Percentiles rank a stretch among this genome's conserved stretches.
Evolutionary conservation across 208 protist species (phyloP).

Genomic region (Herpetomonas samuelpessoai): DNA sequence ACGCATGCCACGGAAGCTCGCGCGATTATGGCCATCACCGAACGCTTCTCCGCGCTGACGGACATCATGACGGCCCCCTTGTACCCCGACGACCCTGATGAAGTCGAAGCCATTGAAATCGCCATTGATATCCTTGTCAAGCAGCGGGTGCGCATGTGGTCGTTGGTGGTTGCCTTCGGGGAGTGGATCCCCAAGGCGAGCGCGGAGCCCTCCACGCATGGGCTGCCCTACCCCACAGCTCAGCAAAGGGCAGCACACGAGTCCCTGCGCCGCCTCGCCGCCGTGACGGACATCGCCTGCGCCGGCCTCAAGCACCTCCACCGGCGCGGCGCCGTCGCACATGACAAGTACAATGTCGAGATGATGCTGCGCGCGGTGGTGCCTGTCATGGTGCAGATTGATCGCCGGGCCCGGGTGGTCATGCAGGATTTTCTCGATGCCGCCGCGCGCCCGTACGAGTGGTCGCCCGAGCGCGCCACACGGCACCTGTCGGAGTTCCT

Average conservation of each 20-base stretch:
- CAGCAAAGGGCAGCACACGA: constrained; percentile 10
- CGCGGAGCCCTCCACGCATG: constrained; percentile 21
- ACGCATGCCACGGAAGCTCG: constrained; percentile 14
- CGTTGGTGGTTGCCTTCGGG: neutral
- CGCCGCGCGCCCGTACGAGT: constrained; percentile 8
- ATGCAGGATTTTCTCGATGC: constrained; percentile 32
- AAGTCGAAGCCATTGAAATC: neutral
- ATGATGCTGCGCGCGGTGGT: neutral
- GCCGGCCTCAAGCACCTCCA: constrained; percentile 15
- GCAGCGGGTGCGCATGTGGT: constrained; percentile 6
- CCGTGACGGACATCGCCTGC: constrained; percentile 19
- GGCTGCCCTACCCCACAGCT: constrained; percentile 17
- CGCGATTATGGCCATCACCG: constrained; percentile 9
- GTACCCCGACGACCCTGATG: neutral
- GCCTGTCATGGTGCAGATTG: neutral
- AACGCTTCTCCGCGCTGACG: constrained; percentile 13
- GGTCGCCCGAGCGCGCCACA: constrained; percentile 4
- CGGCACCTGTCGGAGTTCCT: constrained; percentile 15
- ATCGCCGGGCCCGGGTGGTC: constrained; percentile 2
- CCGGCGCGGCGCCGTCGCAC: constrained; percentile 3
- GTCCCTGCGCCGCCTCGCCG: constrained; percentile 16
- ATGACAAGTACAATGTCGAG: no score
- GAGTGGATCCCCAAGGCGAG: constrained; percentile 7
- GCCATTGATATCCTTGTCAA: constrained; percentile 4
- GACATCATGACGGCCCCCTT: constrained; percentile 6